These are phyloP conservation scores for rapeseed (Brassica napus) DNA, from an alignment of 345 rosid genomes.

Conservation along the genomic window Da-Ae NC_063443.1:1295501-1296000, in stretches of 20 bases:
- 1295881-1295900: slow-evolving; percentile 17
- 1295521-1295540: neutral
- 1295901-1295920: slow-evolving; percentile 22
- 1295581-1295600: neutral
- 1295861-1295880: slow-evolving; percentile 22
- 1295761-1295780: slow-evolving; percentile 7
- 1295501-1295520: slow-evolving; percentile 12
- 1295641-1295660: no score
- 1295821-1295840: slow-evolving; percentile 15
- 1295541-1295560: neutral
- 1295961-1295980: neutral
- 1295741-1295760: slow-evolving; percentile 24
- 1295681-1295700: no score
- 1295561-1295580: neutral
- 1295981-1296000: slow-evolving; percentile 4
- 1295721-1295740: neutral
- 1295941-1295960: neutral
- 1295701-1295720: slow-evolving; percentile 14
- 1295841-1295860: slow-evolving; percentile 20
- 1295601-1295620: neutral
- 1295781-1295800: slow-evolving; percentile 19
- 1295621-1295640: no score
- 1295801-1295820: neutral
- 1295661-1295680: no score
- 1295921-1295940: slow-evolving; percentile 8